Conservation (phyloP, 2,329 filamentous ascomycete genomes). For the Fusarium transvaalense region DNA sequence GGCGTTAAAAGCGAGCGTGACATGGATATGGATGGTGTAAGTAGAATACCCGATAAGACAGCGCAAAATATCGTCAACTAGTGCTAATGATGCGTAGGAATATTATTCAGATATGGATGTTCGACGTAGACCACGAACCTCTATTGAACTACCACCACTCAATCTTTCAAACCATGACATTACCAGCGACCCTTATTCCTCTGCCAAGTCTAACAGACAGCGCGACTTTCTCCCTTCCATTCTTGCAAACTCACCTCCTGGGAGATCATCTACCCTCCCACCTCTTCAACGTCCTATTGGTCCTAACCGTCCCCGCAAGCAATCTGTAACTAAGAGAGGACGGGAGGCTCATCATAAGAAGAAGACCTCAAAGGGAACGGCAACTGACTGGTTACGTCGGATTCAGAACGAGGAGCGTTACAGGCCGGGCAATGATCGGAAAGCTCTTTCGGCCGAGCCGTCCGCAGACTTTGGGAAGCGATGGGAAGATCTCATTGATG, state of each 20-base stretch:
- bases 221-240: conserved; percentile 87
- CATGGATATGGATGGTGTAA: conserved; percentile 82
- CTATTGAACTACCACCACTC: conserved; percentile 80
- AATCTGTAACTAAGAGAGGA: conserved; percentile 84
- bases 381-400: conserved; percentile 73
- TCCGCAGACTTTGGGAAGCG: conserved; percentile 85
- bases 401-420: conserved; percentile 73
- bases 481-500: conserved; percentile 97
- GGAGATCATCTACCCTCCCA: conserved; percentile 87
- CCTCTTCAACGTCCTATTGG: conserved; percentile 82
- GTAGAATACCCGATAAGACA: conserved; percentile 53
- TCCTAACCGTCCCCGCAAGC: conserved; percentile 81
- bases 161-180: conserved; percentile 69
- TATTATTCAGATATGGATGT: conserved; percentile 79
- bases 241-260: conserved; percentile 83
- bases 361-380: conserved; percentile 77
- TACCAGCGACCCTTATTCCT: conserved; percentile 79
- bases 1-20: conserved; percentile 81
- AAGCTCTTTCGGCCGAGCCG: conserved; percentile 89
- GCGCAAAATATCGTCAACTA: conserved; percentile 23
- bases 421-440: conserved; percentile 76
- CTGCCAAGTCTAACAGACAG: conserved; percentile 70
- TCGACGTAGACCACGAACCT: conserved; percentile 71
- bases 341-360: conserved; percentile 84
- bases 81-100: conserved; percentile 59